Base-by-base conservation (phyloP, 805 yeast species). In the Zygotorulaspora chibaensis region DNA sequence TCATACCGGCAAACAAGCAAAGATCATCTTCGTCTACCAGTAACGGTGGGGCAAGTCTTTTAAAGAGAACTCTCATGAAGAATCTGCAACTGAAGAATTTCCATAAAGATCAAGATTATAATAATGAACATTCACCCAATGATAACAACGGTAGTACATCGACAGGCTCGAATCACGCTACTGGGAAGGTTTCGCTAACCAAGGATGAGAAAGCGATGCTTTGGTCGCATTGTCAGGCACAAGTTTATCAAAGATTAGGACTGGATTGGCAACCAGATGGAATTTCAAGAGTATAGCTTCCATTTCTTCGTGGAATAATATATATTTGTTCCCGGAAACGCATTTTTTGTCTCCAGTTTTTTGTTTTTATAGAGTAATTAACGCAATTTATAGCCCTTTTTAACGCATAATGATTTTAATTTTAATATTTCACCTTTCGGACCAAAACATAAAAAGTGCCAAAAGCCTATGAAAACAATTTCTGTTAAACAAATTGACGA, bases 191-290 rank as follows among this genome's bases (percentile, higher is more conserved):
- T 2, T 48, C 58, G 17, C 61, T 82, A 40, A 68, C 77, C 3
- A 74, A 76, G 54, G 79, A 76, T 30, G 83, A 81, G 54, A 81
- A 81, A 61, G 73, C 76, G 37, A 59, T 63, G 42, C 65, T 83
- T 16, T 84, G 89, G 89, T 74, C 74, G 11, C 79, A 75, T 33
- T 83, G 83, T 26, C 90, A 84, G 62, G 60, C 73, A 8, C 70
- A 69, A 38, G 80, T 84, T 20, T 82, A 82, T 58, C 67, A 69
- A 45, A 68, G 81, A 42, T 59, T 84, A 43, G 84, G 83, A 0
- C 62, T 83, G 37, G 79, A 79, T 55, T 80, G 85, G 84, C 71
- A 66, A 23, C 77, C 79, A 1, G 80, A 75, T 52, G 57, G 54
- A 44, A 56, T 67, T 23, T 37, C 48, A 33, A 16, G 33, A 31